Evolutionary conservation across 2,329 filamentous ascomycete genomes (phyloP).

Genomic region (Cercospora citrullina): DNA sequence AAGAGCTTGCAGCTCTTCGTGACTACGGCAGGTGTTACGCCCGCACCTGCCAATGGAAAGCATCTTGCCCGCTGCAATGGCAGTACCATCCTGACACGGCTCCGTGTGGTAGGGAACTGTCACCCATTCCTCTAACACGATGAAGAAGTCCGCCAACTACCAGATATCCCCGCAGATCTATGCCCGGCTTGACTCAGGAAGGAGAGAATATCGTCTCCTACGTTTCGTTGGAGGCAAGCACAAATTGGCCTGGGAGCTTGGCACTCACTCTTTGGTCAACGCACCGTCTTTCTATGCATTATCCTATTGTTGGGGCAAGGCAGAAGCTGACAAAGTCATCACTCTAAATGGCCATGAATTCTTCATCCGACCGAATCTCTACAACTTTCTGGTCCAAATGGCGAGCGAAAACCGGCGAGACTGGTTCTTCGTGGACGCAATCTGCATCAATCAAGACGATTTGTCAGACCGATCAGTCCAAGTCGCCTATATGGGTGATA

Average conservation of each 20-base stretch:
- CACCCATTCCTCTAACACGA: neutral
- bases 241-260: constrained; percentile 9
- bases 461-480: constrained; percentile 18
- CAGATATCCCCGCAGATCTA: neutral
- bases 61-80: too few relatives aligned
- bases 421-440: constrained; percentile 22
- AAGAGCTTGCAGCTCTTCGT: too few relatives aligned
- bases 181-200: neutral
- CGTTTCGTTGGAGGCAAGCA: constrained; percentile 7
- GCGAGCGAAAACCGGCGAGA: constrained; percentile 5
- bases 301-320: constrained; percentile 18
- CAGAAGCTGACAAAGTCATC: neutral
- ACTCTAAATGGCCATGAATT: constrained; percentile 10
- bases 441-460: constrained; percentile 26
- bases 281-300: constrained; percentile 2
- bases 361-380: constrained; percentile 12
- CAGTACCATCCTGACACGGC: too few relatives aligned
- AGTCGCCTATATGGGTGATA: constrained; percentile 23
- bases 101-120: too few relatives aligned
- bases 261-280: neutral
- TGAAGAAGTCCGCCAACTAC: constrained; percentile 6
- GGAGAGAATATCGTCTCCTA: constrained; percentile 4
- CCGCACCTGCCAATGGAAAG: too few relatives aligned
- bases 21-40: neutral
- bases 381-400: constrained; percentile 10